Base-by-base conservation (phyloP, 805 yeast species). In the Cyberlindnera japonica region DNA sequence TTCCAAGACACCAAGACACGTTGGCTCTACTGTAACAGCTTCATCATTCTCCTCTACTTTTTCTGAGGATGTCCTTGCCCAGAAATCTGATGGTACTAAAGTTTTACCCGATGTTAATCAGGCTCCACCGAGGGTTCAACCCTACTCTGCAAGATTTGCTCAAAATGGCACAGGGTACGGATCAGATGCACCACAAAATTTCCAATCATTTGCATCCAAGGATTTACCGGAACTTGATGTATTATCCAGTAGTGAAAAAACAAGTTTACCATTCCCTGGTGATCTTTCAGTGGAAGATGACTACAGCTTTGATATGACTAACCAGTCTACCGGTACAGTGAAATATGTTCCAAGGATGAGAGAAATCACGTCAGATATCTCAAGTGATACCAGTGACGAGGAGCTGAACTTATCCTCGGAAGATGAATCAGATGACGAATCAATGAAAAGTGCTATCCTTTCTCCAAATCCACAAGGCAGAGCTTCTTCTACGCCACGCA, bases 391-490 rank as follows among this genome's bases (percentile, higher is more conserved):
- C n/a, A 37, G 39, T 21, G 40, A 42, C 15, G 50, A 44, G n/a
- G 50, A 46, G 19, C 12, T 43, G 28, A 46, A 46, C 30, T 25
- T 43, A 14, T 43, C 50, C 11, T 32, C 38, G 5, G 37, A 37
- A 5, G 45, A 44, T 25, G 50, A 34, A 4, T 44, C 45, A 7
- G 54, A 49, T 22, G 42, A 32, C 17, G 51, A 49, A 22, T 48
- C 57, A 1, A 40, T 51, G 32, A 38, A 42, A 23, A 48, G 53
- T 40, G 41, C 43, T 13, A 38, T 50, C 6, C 36, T 45, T 9
- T 45, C 50, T 4, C 48, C 51, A 30, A 27, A 37, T 17, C 34
- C 39, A 9, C 17, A 38, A 2, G 14, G 23, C 2, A 34, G 45
- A 34, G 27, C 19, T 5, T 42, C 45, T 2, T 40, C 31, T 13